These are phyloP conservation scores for Aschersonia sp. DNA, from an alignment of 2,329 filamentous ascomycete genomes.

Conservation along the genomic window DNA sequence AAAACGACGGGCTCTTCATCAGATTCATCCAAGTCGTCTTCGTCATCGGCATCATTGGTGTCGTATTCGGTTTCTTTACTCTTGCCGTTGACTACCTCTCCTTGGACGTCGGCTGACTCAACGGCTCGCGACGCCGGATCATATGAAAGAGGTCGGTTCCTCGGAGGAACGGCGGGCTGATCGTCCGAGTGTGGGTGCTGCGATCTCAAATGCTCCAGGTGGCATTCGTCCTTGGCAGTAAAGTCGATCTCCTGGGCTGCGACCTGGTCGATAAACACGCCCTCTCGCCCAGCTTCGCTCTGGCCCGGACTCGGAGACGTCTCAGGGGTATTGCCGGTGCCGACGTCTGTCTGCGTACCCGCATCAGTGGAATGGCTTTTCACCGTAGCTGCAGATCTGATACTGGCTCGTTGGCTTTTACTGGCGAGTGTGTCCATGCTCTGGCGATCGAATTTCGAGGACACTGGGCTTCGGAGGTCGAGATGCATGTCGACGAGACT, in stretches of 20 bases:
- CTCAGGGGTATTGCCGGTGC: constrained; percentile 31
- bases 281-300: constrained; percentile 35
- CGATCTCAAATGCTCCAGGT: constrained; percentile 30
- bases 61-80: constrained; percentile 11
- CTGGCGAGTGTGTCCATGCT: constrained; percentile 52
- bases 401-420: constrained; percentile 57
- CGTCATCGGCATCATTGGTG: constrained; percentile 21
- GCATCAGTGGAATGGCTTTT: constrained; percentile 58
- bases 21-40: constrained; percentile 32
- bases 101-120: background rate
- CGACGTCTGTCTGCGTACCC: constrained; percentile 43
- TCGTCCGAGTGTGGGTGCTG: constrained; percentile 4
- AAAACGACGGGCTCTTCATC: constrained; percentile 52
- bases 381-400: constrained; percentile 57
- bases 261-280: constrained; percentile 25
- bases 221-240: constrained; percentile 40
- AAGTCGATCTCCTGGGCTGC: constrained; percentile 39
- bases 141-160: constrained; percentile 1
- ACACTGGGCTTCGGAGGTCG: constrained; percentile 60
- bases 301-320: constrained; percentile 40
- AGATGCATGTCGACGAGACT: constrained; percentile 75
- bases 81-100: background rate
- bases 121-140: background rate
- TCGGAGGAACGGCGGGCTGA: constrained; percentile 6
- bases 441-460: constrained; percentile 41